Conservation (phyloP, 2,329 filamentous ascomycete genomes). For the Cercospora sojina region DNA sequence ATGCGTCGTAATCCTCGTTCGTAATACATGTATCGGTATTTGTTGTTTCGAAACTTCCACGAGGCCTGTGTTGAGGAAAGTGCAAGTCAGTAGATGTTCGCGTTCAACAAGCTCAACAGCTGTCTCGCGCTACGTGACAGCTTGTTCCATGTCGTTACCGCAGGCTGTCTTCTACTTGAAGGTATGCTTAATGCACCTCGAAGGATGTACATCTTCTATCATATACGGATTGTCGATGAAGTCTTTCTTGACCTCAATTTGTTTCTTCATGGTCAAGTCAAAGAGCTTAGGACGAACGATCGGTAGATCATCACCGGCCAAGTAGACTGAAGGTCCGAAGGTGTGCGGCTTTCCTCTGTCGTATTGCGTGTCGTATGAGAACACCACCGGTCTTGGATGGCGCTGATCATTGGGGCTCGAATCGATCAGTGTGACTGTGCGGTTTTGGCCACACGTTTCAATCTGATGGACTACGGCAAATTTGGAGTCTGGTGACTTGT, state of each 20-base stretch:
- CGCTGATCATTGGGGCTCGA: constrained; percentile 12
- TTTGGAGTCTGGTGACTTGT: constrained; percentile 1
- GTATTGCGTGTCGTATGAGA: not conserved
- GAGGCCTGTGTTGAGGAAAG: not conserved
- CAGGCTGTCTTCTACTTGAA: not conserved
- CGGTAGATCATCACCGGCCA: constrained; percentile 6
- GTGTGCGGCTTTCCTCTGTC: not conserved
- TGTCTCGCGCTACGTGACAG: not conserved
- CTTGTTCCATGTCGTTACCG: not conserved
- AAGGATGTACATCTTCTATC: constrained; percentile 1
- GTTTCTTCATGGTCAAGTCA: constrained; percentile 12
- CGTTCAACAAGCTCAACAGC: not conserved
- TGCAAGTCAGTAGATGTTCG: not conserved
- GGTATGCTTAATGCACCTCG: not conserved
- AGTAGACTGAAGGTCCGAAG: not conserved
- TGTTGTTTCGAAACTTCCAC: constrained; percentile 6
- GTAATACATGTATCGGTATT: constrained; percentile 11
- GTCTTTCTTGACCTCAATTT: not conserved
- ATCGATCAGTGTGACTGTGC: constrained; percentile 9
- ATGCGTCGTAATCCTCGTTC: constrained; percentile 1
- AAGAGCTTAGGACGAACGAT: constrained; percentile 6
- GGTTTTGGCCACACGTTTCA: not conserved
- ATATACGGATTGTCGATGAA: constrained; percentile 7
- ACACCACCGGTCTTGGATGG: constrained; percentile 2
- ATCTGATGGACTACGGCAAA: constrained; percentile 10